A percentile compares a stretch with the other conserved stretches of the same genome.
phyloP scores from a whole-genome alignment of 1,139 yeast genomes.

The Pichia terricola region DNA sequence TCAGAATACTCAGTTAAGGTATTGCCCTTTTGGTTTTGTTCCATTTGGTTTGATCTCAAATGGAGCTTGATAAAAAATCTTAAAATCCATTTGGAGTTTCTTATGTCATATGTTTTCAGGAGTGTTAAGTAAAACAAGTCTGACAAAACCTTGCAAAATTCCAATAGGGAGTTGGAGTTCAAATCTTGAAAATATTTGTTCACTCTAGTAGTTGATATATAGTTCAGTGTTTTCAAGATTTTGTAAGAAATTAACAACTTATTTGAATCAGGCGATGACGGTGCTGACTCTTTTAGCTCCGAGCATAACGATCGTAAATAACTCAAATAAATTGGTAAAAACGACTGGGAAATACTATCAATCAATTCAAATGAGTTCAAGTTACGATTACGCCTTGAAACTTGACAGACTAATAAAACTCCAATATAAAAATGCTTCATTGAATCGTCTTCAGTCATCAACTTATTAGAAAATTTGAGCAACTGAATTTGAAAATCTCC shows the following conservation, averaged over 20 bases:
- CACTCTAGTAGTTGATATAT: background rate
- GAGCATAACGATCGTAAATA: constrained; percentile 4
- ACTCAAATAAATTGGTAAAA: constrained; percentile 6
- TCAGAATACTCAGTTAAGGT: background rate
- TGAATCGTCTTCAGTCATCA: constrained; percentile 1
- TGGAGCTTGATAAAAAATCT: constrained; percentile 8
- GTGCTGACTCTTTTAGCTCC: background rate
- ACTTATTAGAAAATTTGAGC: constrained; percentile 3
- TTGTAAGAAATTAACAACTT: constrained; percentile 1
- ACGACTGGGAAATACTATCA: constrained; percentile 5
- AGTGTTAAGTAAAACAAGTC: constrained; percentile 1
- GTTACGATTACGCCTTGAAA: constrained; percentile 9
- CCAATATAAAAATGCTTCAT: constrained; percentile 6
- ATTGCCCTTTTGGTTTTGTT: background rate
- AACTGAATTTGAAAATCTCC: constrained; percentile 4
- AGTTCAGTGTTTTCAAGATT: constrained; percentile 6
- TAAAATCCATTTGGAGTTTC: constrained; percentile 8
- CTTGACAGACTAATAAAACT: constrained; percentile 6
- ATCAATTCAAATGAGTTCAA: constrained; percentile 3
- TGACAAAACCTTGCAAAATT: background rate
- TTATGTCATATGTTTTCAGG: background rate
- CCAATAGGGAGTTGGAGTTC: background rate
- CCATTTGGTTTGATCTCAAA: background rate
- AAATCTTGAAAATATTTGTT: constrained; percentile 2
- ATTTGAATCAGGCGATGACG: background rate